These are phyloP conservation scores for Chaetomiaceae sp. DNA, from an alignment of 2,329 filamentous ascomycete genomes.

Conservation along the genomic window DNA sequence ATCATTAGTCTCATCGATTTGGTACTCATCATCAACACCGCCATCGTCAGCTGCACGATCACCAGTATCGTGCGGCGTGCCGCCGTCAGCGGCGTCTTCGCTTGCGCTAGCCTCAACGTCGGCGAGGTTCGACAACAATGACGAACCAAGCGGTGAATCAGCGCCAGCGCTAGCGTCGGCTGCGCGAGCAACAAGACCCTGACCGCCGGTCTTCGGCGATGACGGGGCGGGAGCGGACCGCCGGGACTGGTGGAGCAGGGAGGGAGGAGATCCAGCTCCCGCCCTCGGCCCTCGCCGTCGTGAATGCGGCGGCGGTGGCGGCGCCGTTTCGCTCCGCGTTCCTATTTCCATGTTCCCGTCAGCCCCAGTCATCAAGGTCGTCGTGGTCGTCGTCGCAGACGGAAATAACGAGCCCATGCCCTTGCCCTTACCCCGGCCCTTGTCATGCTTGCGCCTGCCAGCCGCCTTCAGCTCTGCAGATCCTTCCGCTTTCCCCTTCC, in stretches of 20 bases:
- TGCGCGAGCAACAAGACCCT: slow-evolving; percentile 7
- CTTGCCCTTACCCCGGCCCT: background rate
- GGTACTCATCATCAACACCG: background rate
- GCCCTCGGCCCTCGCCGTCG: slow-evolving; percentile 5
- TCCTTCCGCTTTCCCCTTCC: slow-evolving; percentile 17
- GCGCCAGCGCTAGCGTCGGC: slow-evolving; percentile 4
- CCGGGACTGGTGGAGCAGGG: background rate
- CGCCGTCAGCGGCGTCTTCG: too few relatives aligned
- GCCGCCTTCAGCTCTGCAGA: slow-evolving; percentile 14
- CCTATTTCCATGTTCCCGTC: background rate
- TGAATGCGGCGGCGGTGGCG: slow-evolving; percentile 3
- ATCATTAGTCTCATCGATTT: too few relatives aligned
- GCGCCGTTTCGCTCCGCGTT: background rate
- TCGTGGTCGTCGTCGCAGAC: slow-evolving; percentile 10
- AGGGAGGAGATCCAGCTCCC: background rate
- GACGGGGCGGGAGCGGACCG: slow-evolving; percentile 15
- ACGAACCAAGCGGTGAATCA: background rate
- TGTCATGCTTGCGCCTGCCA: background rate
- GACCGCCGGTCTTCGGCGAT: slow-evolving; percentile 14
- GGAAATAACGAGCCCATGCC: too few relatives aligned
- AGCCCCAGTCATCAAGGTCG: background rate
- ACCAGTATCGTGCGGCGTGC: too few relatives aligned
- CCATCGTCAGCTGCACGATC: too few relatives aligned
- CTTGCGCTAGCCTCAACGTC: background rate
- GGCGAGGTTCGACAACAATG: background rate